Evolutionary conservation across 2,329 filamentous ascomycete species (phyloP), one percentile per base, ranked within the genome.

Genomic region (Scolecobasidium constrictum): DNA sequence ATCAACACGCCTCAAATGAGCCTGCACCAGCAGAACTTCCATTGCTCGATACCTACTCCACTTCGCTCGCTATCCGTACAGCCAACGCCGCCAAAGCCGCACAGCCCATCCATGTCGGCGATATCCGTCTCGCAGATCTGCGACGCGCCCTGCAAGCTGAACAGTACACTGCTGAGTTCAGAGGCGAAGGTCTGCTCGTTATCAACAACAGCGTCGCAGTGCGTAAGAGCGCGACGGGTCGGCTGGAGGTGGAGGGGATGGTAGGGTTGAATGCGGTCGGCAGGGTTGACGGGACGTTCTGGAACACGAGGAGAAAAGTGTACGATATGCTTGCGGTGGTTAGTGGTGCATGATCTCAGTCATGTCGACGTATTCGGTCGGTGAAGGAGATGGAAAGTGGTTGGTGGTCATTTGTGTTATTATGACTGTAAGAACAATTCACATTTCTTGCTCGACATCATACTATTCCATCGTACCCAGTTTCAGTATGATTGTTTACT

Each of bases 291-390:
- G 71, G 70, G 33, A 87, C 83, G 26, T 93, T 95, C 56, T 85
- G 86, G 56, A 84, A 84, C 41, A 90, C 96, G 7, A 86, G 86
- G 65, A 80, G 72, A 63, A 87, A 85, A 62, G 93, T 98, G 50
- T 98, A 98, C 59, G 86, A 94, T 52, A 88, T 86, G 6, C 64
- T 98, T 57, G 92, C 92, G 23, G 86, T 96, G 46, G 88, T 98
- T 50, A 82, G 83, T 13, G 85, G 84, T 36, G 75, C 72, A 9
- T 42, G 40, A 42, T 35, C 7, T 15, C 21, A 33, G 19, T 6
- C 34, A 1, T 16, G 38, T 6, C 11, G 23, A n/a, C n/a, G n/a
- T n/a, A n/a, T n/a, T n/a, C n/a, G n/a, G n/a, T n/a, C n/a, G n/a
- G n/a, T n/a, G n/a, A n/a, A n/a, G n/a, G n/a, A n/a, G n/a, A n/a